Base-by-base conservation (phyloP, 148 eudicot genomes). In the Camellia lanceoleosa region DNA sequence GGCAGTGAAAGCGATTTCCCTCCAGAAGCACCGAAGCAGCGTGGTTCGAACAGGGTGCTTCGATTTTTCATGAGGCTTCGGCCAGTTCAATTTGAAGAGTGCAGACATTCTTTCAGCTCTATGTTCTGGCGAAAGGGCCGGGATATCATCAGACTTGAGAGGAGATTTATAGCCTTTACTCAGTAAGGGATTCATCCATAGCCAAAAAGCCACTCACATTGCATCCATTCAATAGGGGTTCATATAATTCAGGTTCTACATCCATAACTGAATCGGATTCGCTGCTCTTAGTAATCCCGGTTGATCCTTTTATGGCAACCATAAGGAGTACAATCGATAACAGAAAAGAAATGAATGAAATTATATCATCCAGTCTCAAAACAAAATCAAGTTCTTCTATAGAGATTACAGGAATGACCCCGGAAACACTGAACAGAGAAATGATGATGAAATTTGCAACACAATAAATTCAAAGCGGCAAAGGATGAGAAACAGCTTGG, bases 111-210 rank as follows among this genome's bases (percentile, higher is more conserved):
- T 83, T 59, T 92, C 97, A 5, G 97, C 97, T 73, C 83, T 81
- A 68, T 93, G 97, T 42, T 88, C 80, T 5, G 99, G 94, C 46
- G 99, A 89, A 18, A 96, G 92, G 20, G 86, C 30, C 9, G 99
- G 99, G 51, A 96, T 85, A 62, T 96, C 99, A 11, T 89, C 84
- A 5, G 86, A 79, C 13, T 75, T 87, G 58, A 95, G 87, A 38
- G 97, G 93, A 13, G 85, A 62, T 69, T 83, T 89, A 78, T 89
- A 90, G n/a, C 99, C 99, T 87, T 91, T 90, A 16, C 73, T 80
- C 42, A 95, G 84, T 5, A 95, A 67, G 19, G 99, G 97, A 71
- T 91, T 91, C 89, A 95, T 78, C 99, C 99, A 95, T 42, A 93
- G 10, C 92, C 90, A 95, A 79, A 95, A 92, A 6, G n/a, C 87